phyloP scores from a whole-genome alignment of 1,284 basidiomycete genomes.

The Ganoderma sinense region DNA sequence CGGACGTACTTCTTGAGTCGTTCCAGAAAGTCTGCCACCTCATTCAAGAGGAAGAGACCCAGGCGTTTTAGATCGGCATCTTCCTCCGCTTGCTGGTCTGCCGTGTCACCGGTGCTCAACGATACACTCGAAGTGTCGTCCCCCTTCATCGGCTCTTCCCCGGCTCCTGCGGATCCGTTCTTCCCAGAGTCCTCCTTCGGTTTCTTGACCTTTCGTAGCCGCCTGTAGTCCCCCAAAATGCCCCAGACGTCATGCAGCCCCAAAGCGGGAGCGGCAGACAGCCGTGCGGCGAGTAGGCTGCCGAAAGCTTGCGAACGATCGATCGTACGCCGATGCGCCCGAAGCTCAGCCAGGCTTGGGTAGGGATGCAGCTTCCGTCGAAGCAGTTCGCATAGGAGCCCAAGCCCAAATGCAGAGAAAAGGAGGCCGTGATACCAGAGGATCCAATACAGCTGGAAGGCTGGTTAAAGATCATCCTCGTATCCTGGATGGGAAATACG shows the following conservation, averaged over 20 bases:
- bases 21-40: constrained; percentile 70
- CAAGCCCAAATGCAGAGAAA: constrained; percentile 56
- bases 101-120: constrained; percentile 43
- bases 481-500: constrained; percentile 35
- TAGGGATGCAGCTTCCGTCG: constrained; percentile 59
- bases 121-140: constrained; percentile 21
- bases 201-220: constrained; percentile 37
- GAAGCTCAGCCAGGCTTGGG: constrained; percentile 62
- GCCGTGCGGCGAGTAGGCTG: constrained; percentile 51
- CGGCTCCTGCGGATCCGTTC: constrained; percentile 1
- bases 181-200: constrained; percentile 15
- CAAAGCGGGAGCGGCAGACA: constrained; percentile 54
- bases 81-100: constrained; percentile 37
- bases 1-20: constrained; percentile 66
- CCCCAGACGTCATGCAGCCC: constrained; percentile 62
- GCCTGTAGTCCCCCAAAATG: constrained; percentile 51
- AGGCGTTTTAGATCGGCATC: constrained; percentile 54
- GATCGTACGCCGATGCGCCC: constrained; percentile 55
- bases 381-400: constrained; percentile 56
- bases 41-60: constrained; percentile 50
- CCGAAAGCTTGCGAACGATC: constrained; percentile 60
- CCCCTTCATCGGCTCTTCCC: constrained; percentile 1
- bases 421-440: constrained; percentile 69
- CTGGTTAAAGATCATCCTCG: constrained; percentile 14
- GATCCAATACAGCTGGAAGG: constrained; percentile 62